A percentile compares a stretch with the other conserved stretches of the same genome.
Evolutionary conservation across 176 grass and related monocot genomes (phyloP).

Genomic region (maize (Zea mays)): Zm-B73-REFERENCE-NAM-5.0 NC_050096.1:41409501-41410000

Average conservation of each 20-base stretch:
- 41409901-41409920: not conserved
- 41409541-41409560: constrained; percentile 25
- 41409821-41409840: constrained; percentile 5
- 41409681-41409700: constrained; percentile 33
- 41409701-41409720: constrained; percentile 38
- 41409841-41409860: constrained; percentile 6
- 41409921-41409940: constrained; percentile 24
- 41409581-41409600: constrained; percentile 22
- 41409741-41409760: not conserved
- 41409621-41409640: not conserved
- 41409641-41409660: constrained; percentile 11
- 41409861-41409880: not conserved
- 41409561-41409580: constrained; percentile 25
- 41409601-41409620: constrained; percentile 24
- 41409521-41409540: constrained; percentile 54
- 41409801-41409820: constrained; percentile 4
- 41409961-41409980: constrained; percentile 37
- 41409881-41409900: not conserved
- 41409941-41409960: constrained; percentile 32
- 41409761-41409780: constrained; percentile 32
- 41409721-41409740: constrained; percentile 21
- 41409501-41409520: constrained; percentile 99
- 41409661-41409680: constrained; percentile 33
- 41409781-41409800: not conserved
- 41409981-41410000: not conserved